Evolutionary conservation across 2,329 filamentous ascomycete genomes (phyloP).

Genomic region (Penicillium sp.): DNA sequence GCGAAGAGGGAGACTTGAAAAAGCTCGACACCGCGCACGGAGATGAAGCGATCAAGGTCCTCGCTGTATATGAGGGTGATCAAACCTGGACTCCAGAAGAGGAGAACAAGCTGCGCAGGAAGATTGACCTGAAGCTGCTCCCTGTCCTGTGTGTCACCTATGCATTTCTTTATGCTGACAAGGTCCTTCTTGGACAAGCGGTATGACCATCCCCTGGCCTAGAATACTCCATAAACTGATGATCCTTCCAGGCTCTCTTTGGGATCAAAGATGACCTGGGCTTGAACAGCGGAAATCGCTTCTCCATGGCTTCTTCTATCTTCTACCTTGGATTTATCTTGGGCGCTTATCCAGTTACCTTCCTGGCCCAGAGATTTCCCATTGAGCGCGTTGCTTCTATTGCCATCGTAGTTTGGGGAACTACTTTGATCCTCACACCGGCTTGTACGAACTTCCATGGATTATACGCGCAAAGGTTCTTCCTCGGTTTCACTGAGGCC

Average conservation of each 20-base stretch:
- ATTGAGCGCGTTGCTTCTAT: constrained; percentile 49
- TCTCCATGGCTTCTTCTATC: constrained; percentile 48
- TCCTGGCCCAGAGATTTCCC: constrained; percentile 48
- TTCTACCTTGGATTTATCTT: constrained; percentile 54
- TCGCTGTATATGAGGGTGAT: background rate
- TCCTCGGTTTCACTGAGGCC: constrained; percentile 57
- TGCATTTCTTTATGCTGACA: constrained; percentile 52
- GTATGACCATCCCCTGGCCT: constrained; percentile 45
- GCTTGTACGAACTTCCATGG: constrained; percentile 36
- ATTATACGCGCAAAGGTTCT: constrained; percentile 52
- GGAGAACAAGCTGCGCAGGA: background rate
- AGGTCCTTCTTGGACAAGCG: constrained; percentile 56
- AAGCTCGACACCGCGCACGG: background rate
- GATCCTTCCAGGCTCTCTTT: background rate
- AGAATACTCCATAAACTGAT: background rate
- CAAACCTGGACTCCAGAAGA: background rate
- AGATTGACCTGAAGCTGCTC: background rate
- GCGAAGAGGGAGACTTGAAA: background rate
- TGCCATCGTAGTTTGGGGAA: constrained; percentile 35
- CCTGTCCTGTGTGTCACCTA: constrained; percentile 51
- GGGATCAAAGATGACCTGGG: constrained; percentile 37
- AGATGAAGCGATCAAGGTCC: constrained; percentile 1
- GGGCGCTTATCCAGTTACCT: constrained; percentile 48
- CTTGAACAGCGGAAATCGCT: constrained; percentile 44
- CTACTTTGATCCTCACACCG: background rate